These are phyloP conservation scores for Pseudomonodictys pantanalensis DNA, from an alignment of 495 filamentous ascomycete genomes.

Conservation along the genomic window DNA sequence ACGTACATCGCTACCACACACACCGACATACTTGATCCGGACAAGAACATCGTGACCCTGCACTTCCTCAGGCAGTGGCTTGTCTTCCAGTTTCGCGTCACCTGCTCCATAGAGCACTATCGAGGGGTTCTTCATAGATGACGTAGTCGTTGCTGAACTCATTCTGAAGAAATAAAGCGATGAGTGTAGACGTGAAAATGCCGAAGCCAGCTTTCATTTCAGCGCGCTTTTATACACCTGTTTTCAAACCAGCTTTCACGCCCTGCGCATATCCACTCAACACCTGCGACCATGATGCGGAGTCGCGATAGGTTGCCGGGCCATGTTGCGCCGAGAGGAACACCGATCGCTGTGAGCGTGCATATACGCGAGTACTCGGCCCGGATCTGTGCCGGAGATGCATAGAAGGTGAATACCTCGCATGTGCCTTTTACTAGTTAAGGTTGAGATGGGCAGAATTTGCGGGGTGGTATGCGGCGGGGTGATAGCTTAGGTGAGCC, in stretches of 20 bases:
- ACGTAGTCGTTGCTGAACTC: neutral
- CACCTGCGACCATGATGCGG: no score
- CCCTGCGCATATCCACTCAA: no score
- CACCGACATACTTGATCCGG: conserved; percentile 50
- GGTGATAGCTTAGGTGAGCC: no score
- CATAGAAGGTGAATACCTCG: no score
- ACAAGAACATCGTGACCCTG: conserved; percentile 47
- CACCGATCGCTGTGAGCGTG: no score
- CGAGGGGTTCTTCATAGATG: conserved; percentile 12
- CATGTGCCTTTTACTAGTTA: no score
- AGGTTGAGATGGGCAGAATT: no score
- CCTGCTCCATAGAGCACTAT: conserved; percentile 6
- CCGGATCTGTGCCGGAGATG: no score
- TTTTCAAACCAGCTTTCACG: no score
- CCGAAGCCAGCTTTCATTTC: neutral
- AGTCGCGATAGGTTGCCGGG: neutral
- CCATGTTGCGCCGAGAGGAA: neutral
- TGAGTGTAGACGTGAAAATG: neutral
- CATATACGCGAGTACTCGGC: no score
- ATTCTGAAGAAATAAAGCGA: conserved; percentile 9
- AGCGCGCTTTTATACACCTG: neutral
- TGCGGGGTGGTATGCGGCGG: no score
- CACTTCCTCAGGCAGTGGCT: neutral
- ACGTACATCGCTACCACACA: conserved; percentile 51
- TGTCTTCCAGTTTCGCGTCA: conserved; percentile 3